Evolutionary conservation across 1,139 yeast genomes (phyloP).

Genomic region (Yamadazyma sp.): DNA sequence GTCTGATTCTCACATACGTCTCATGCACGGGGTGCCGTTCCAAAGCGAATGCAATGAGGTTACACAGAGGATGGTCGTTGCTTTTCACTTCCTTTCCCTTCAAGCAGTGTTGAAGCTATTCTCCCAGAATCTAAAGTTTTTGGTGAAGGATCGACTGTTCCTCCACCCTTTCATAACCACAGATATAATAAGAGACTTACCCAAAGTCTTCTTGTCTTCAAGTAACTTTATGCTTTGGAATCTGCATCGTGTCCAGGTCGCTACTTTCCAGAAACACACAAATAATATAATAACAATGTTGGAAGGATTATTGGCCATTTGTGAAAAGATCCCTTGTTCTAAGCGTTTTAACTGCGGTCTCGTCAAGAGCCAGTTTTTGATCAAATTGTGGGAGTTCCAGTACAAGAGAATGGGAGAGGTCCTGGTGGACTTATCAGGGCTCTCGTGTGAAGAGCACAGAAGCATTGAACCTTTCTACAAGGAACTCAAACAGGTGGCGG

Average conservation of each 20-base stretch:
- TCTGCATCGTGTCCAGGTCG: background rate
- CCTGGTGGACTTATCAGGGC: background rate
- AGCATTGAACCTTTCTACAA: background rate
- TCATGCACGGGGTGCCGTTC: background rate
- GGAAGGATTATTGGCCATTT: slow-evolving; percentile 24
- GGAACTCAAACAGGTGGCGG: background rate
- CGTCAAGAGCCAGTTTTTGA: background rate
- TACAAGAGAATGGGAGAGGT: slow-evolving; percentile 4
- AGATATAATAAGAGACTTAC: slow-evolving; percentile 3
- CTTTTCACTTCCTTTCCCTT: slow-evolving; percentile 32
- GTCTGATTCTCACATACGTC: background rate
- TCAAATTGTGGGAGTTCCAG: slow-evolving; percentile 6
- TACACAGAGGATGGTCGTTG: slow-evolving; percentile 23
- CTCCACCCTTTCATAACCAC: background rate
- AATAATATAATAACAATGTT: slow-evolving; percentile 22
- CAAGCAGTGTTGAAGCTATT: slow-evolving; percentile 31
- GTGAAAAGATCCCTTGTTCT: slow-evolving; percentile 6
- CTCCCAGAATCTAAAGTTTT: slow-evolving; percentile 19
- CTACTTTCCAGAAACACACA: slow-evolving; percentile 10
- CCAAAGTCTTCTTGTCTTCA: slow-evolving; percentile 21
- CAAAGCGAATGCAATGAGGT: slow-evolving; percentile 6
- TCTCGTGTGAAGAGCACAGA: background rate
- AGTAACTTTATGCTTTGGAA: slow-evolving; percentile 28
- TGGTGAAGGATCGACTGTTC: background rate
- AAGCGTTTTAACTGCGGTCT: background rate